phyloP scores from a whole-genome alignment of 2,329 filamentous ascomycete species.

The Claviceps sp. region DNA sequence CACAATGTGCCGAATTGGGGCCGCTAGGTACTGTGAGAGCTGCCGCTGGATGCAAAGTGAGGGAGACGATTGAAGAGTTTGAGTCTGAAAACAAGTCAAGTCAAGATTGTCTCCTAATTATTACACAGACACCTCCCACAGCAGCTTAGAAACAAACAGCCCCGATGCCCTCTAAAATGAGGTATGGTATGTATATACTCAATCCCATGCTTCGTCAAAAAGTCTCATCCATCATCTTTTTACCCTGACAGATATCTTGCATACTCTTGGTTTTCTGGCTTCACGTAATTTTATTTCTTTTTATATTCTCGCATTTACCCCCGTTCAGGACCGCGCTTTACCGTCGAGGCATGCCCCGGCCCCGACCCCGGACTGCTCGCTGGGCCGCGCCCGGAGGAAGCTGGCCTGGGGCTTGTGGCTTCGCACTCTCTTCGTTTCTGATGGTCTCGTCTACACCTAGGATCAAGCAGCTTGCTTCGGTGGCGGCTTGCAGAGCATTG shows the following conservation, averaged over 20 bases:
- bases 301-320: slow-evolving; percentile 2
- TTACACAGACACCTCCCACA: not conserved
- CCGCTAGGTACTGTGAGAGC: not conserved
- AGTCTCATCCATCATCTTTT: not conserved
- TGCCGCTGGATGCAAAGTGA: not conserved
- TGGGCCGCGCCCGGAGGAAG: slow-evolving; percentile 77
- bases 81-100: not conserved
- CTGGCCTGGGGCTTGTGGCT: slow-evolving; percentile 67
- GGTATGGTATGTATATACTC: not conserved
- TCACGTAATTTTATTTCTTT: not conserved
- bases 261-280: not conserved
- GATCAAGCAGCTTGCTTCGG: slow-evolving; percentile 90
- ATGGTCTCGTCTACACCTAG: slow-evolving; percentile 97
- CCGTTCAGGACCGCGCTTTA: slow-evolving; percentile 23
- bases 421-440: slow-evolving; percentile 85
- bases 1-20: not conserved
- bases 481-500: slow-evolving; percentile 92
- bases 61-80: not conserved
- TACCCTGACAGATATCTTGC: not conserved
- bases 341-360: slow-evolving; percentile 80
- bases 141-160: not conserved
- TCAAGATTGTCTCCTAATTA: not conserved
- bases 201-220: too few species aligned
- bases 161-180: not conserved
- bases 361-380: slow-evolving; percentile 69